Conservation (phyloP, 2,329 filamentous ascomycete genomes). For the Neofusicoccum ribis region DNA sequence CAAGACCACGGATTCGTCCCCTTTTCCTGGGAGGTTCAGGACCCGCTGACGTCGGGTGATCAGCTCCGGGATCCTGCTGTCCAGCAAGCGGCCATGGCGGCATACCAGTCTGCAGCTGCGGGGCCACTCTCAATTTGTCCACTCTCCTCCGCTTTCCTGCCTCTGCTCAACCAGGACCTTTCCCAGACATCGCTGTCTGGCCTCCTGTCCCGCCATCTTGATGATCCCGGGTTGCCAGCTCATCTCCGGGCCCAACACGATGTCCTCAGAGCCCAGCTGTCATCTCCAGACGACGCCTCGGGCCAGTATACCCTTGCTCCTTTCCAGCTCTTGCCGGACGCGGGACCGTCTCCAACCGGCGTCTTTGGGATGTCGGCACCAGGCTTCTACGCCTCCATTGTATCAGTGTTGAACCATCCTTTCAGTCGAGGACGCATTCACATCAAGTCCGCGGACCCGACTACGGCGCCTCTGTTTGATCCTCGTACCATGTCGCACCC, state of each 20-base stretch:
- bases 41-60: constrained; percentile 27
- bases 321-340: constrained; percentile 18
- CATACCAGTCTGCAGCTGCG: constrained; percentile 25
- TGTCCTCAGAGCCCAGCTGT: constrained; percentile 12
- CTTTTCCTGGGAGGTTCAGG: background rate
- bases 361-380: constrained; percentile 9
- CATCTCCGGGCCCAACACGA: constrained; percentile 13
- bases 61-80: constrained; percentile 28
- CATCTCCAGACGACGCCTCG: background rate
- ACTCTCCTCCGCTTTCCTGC: constrained; percentile 29
- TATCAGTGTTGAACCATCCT: constrained; percentile 29
- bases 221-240: background rate
- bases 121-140: constrained; percentile 29
- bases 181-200: background rate
- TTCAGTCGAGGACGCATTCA: constrained; percentile 35
- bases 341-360: background rate
- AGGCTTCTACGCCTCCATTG: constrained; percentile 23
- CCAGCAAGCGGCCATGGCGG: constrained; percentile 21
- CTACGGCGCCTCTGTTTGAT: constrained; percentile 39
- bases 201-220: background rate
- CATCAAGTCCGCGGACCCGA: constrained; percentile 34
- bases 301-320: constrained; percentile 19
- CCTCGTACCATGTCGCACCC: constrained; percentile 44
- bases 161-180: constrained; percentile 24
- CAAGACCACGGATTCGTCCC: constrained; percentile 21